Evolutionary conservation across 768 basidiomycete species (phyloP).

Genomic region (Mycena belliarum): DNA sequence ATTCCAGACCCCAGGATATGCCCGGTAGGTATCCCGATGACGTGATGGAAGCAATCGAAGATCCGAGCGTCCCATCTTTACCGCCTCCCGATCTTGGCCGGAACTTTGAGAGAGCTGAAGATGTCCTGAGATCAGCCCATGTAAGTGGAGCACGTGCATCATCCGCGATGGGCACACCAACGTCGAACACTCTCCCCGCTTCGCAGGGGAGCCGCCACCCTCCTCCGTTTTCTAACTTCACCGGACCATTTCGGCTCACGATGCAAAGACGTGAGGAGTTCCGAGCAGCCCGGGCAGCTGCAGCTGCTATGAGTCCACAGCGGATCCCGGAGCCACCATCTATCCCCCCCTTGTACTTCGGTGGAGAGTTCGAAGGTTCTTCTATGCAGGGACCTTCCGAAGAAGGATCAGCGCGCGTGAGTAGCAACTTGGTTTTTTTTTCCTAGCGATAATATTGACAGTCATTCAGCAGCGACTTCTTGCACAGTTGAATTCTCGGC

Average conservation of each 20-base stretch:
- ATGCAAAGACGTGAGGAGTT: constrained; percentile 36
- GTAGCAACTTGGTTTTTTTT: neutral
- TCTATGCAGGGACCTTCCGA: neutral
- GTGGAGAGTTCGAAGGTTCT: constrained; percentile 22
- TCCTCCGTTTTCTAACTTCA: constrained; percentile 30
- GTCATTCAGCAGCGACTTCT: neutral
- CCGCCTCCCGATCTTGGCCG: constrained; percentile 34
- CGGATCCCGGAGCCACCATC: constrained; percentile 27
- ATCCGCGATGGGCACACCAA: neutral
- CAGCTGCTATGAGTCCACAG: constrained; percentile 1
- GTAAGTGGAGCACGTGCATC: neutral
- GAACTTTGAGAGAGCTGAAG: constrained; percentile 22
- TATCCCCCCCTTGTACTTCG: constrained; percentile 43
- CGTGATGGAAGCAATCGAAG: constrained; percentile 13
- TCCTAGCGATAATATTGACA: neutral
- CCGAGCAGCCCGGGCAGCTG: too few species aligned
- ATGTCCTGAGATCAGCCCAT: constrained; percentile 9
- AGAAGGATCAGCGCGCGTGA: constrained; percentile 10
- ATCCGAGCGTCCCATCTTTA: constrained; percentile 27
- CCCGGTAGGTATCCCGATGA: constrained; percentile 11
- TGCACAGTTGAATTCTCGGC: neutral
- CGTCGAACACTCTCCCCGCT: neutral
- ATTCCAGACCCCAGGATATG: neutral
- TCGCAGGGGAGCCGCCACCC: constrained; percentile 10
- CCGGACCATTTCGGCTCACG: constrained; percentile 52